These are phyloP conservation scores for Magnolia sinica DNA, from an alignment of 164 flowering plant species.

Conservation along the genomic window DNA sequence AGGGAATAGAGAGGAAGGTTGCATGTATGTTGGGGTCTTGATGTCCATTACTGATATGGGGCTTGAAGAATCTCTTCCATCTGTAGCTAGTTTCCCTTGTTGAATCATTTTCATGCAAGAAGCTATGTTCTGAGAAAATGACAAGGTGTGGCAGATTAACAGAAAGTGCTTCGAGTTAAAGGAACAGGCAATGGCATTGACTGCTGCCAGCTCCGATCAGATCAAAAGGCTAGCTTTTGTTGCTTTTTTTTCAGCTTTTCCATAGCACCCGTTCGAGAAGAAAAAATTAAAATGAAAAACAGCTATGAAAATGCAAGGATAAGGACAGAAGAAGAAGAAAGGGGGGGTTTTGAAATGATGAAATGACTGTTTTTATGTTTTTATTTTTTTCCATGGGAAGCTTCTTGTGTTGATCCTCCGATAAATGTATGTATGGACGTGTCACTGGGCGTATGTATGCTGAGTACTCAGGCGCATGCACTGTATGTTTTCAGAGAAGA, in stretches of 20 bases:
- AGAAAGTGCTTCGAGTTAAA: not conserved
- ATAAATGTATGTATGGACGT: too few species aligned
- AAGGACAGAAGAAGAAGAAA: not conserved
- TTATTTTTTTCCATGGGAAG: too few species aligned
- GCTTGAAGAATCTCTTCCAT: conserved; percentile 1
- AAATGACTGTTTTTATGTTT: too few species aligned
- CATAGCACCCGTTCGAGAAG: not conserved
- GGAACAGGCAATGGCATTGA: conserved; percentile 1
- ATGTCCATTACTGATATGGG: conserved; percentile 43
- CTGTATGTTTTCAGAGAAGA: too few species aligned
- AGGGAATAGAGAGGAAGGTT: conserved; percentile 33
- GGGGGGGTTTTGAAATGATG: too few species aligned
- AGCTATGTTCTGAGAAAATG: not conserved
- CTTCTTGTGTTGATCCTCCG: too few species aligned
- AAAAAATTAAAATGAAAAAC: not conserved
- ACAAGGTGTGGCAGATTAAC: conserved; percentile 6
- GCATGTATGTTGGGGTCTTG: conserved; percentile 37
- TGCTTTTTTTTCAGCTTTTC: not conserved
- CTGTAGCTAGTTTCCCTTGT: not conserved
- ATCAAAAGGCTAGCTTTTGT: not conserved
- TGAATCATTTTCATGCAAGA: not conserved
- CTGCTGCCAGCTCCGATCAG: conserved; percentile 3
- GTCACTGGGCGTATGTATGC: too few species aligned
- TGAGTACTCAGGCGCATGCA: too few species aligned
- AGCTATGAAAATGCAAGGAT: not conserved